Evolutionary conservation across 2,329 filamentous ascomycete genomes (phyloP).

Genomic region (Claviceps purpurea): DNA sequence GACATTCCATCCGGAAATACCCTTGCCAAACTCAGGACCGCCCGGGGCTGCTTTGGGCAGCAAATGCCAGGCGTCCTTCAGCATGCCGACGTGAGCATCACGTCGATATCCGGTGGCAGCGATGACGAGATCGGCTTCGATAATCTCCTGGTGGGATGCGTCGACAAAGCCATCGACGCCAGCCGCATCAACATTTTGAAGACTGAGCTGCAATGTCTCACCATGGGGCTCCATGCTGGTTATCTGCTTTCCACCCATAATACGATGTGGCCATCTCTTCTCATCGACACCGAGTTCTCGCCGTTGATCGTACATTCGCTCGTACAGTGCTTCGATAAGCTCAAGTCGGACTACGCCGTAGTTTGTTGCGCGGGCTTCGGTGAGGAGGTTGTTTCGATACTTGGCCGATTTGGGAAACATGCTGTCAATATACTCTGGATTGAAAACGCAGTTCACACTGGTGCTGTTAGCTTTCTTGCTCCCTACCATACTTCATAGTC

Average conservation of each 20-base stretch:
- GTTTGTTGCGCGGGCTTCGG: conserved; percentile 72
- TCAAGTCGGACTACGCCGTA: conserved; percentile 89
- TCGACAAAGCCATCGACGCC: conserved; percentile 27
- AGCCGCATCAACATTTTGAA: conserved; percentile 34
- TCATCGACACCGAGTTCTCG: conserved; percentile 56
- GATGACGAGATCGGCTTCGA: conserved; percentile 71
- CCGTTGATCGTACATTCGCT: conserved; percentile 75
- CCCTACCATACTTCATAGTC: background rate
- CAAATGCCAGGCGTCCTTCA: conserved; percentile 52
- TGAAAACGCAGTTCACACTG: conserved; percentile 92
- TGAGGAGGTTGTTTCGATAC: conserved; percentile 46
- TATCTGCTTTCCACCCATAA: conserved; percentile 57
- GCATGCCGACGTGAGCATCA: conserved; percentile 64
- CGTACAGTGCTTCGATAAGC: conserved; percentile 79
- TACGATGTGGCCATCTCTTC: conserved; percentile 66
- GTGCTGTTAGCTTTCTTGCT: background rate
- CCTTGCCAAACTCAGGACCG: conserved; percentile 18
- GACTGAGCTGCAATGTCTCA: conserved; percentile 42
- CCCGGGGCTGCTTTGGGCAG: conserved; percentile 38
- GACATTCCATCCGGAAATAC: conserved; percentile 28
- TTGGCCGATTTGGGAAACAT: conserved; percentile 55
- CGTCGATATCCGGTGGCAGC: conserved; percentile 79
- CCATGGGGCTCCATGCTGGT: conserved; percentile 41
- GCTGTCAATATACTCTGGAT: conserved; percentile 68
- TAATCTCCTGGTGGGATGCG: conserved; percentile 35